Evolutionary conservation across 495 filamentous ascomycete species (phyloP).

Genomic region (Aspergillus baeticus): DNA sequence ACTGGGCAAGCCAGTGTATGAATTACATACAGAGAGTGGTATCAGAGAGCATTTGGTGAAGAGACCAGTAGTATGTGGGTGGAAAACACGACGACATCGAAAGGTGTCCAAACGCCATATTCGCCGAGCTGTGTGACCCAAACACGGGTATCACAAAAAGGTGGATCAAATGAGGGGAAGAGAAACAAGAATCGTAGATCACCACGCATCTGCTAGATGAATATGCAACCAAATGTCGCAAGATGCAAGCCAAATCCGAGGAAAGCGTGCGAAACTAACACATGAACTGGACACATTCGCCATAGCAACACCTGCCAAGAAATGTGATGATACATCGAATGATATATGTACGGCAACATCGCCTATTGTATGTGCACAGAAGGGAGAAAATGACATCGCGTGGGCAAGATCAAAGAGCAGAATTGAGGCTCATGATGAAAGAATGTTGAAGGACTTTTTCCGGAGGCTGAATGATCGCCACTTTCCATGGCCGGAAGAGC

Average conservation of each 20-base stretch:
- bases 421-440: constrained; percentile 23
- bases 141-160: constrained; percentile 32
- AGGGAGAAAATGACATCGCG: constrained; percentile 2
- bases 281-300: constrained; percentile 11
- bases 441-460: constrained; percentile 43
- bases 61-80: constrained; percentile 10
- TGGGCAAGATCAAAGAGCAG: background rate
- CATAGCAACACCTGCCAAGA: constrained; percentile 4
- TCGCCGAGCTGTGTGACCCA: constrained; percentile 32
- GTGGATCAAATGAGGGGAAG: constrained; percentile 14
- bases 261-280: constrained; percentile 16
- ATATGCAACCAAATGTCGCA: too few species aligned
- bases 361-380: constrained; percentile 35
- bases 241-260: constrained; percentile 10
- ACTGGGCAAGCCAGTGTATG: background rate
- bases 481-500: constrained; percentile 29
- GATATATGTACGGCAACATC: constrained; percentile 27
- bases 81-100: background rate
- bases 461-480: constrained; percentile 42
- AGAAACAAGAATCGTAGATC: constrained; percentile 4
- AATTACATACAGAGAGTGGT: background rate
- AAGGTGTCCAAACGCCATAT: constrained; percentile 26
- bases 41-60: background rate
- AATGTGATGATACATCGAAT: constrained; percentile 39
- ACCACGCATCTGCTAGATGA: constrained; percentile 11